Base-by-base conservation (phyloP, 2,329 filamentous ascomycete genomes). In the Cercospora sesami region DNA sequence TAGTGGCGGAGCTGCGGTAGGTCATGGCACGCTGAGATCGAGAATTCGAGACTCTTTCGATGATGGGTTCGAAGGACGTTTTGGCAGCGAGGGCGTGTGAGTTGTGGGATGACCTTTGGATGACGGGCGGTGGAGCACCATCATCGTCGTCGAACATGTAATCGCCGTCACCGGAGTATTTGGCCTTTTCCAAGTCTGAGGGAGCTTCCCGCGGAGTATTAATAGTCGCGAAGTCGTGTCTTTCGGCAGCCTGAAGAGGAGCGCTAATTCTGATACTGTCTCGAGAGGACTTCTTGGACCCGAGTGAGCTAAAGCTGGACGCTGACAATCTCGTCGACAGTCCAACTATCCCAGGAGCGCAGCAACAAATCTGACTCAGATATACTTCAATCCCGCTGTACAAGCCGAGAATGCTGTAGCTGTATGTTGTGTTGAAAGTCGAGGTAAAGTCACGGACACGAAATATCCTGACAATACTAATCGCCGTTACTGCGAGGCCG, bases 381-480 rank as follows among this genome's bases (percentile, higher is more conserved):
- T 72, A 64, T 12, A 64, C 70, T 53, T 72, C 70, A 48, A 72
- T 60, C 10, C 69, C 39, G 39, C 66, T 68, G 64, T 65, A 70
- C 21, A 70, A 48, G 16, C 58, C 58, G n/a, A 70, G 63, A 60
- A 66, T 69, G 21, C 63, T 64, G 59, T 65, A 69, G 39, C 70
- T 45, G 33, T 68, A 69, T 1, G 70, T 68, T 39, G 65, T 55
- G 39, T 72, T 69, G n/a, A 48, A 63, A 2, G 55, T 55, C 10
- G 55, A 48, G 0, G 63, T 62, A 21, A 63, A 64, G 10, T 57
- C 53, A 2, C 53, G 61, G 10, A 69, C 48, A 30, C 70, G 69
- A 10, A 65, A 63, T 6, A 70, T 59, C 21, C 68, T 55, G 4
- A 68, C 68, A 28, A 70, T 67, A 9, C 64, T 65, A 26, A 69